These are phyloP conservation scores for Mortierella sp. DNA, from an alignment of 371 early-diverging fungal species.

Conservation along the genomic window DNA sequence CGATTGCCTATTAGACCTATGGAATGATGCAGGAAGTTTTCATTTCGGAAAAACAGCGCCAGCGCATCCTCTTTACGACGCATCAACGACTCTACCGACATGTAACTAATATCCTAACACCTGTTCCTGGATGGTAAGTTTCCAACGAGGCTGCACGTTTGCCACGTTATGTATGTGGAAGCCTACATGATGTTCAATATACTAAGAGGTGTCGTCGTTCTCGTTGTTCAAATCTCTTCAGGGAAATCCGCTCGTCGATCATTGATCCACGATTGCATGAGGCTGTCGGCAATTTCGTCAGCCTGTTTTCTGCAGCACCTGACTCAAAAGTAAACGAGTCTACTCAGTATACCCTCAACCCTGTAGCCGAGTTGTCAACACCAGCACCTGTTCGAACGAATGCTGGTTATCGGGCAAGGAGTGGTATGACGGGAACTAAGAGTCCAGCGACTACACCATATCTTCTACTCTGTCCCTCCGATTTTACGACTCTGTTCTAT, in stretches of 20 bases:
- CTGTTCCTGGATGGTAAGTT: slow-evolving; percentile 56
- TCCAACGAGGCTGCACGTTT: background rate
- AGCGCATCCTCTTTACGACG: slow-evolving; percentile 52
- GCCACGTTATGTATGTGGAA: background rate
- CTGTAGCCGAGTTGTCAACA: slow-evolving; percentile 28
- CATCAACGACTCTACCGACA: slow-evolving; percentile 58
- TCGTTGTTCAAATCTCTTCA: no score
- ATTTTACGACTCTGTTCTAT: slow-evolving; percentile 51
- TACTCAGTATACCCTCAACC: slow-evolving; percentile 29
- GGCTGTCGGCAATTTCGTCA: slow-evolving; percentile 28
- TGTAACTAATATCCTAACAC: slow-evolving; percentile 49
- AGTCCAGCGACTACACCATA: slow-evolving; percentile 26
- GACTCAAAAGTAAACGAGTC: background rate
- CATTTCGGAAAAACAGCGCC: slow-evolving; percentile 55
- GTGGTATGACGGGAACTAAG: background rate
- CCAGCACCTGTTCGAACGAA: slow-evolving; percentile 19
- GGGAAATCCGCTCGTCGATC: slow-evolving; percentile 35
- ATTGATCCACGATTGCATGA: slow-evolving; percentile 45
- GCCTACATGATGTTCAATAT: no score
- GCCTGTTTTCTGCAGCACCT: slow-evolving; percentile 20
- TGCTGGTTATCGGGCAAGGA: background rate
- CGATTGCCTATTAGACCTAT: slow-evolving; percentile 43
- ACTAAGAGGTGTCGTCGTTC: no score
- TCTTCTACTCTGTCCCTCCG: slow-evolving; percentile 51
- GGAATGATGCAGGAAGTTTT: slow-evolving; percentile 58